These are phyloP conservation scores for Ilyonectria mors-panacis DNA, from an alignment of 2,329 filamentous ascomycete genomes.

Conservation along the genomic window DNA sequence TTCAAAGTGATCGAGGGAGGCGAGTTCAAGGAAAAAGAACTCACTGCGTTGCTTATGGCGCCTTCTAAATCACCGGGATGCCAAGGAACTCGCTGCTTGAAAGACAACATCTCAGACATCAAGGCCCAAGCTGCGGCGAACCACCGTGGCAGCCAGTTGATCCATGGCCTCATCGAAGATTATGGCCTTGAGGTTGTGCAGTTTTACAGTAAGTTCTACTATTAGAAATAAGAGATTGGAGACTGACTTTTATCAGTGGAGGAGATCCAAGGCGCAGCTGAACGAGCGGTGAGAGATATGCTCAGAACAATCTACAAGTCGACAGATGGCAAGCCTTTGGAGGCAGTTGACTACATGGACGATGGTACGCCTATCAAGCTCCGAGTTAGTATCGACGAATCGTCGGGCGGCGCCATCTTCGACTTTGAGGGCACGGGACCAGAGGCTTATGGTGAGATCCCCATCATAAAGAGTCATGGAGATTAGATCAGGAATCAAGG, in stretches of 20 bases:
- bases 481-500: background rate
- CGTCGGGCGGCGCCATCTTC: conserved; percentile 82
- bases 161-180: conserved; percentile 79
- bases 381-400: conserved; percentile 79
- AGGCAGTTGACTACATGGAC: conserved; percentile 85
- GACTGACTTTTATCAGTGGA: conserved; percentile 61
- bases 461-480: background rate
- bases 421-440: conserved; percentile 84
- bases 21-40: conserved; percentile 81
- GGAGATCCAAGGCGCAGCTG: conserved; percentile 83
- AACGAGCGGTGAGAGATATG: conserved; percentile 79
- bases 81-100: conserved; percentile 81
- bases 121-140: conserved; percentile 88
- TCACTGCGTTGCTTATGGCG: conserved; percentile 78
- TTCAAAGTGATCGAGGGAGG: conserved; percentile 81
- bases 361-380: conserved; percentile 83
- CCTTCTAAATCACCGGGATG: conserved; percentile 81
- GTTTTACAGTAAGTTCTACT: conserved; percentile 71
- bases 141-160: conserved; percentile 84
- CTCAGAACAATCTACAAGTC: conserved; percentile 78
- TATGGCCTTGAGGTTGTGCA: conserved; percentile 83
- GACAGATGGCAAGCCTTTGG: conserved; percentile 78
- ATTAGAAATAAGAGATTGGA: accelerated
- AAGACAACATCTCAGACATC: conserved; percentile 85
- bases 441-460: conserved; percentile 81